phyloP scores from a whole-genome alignment of 2,329 filamentous ascomycete species.

The Pestalotiopsis sp. region DNA sequence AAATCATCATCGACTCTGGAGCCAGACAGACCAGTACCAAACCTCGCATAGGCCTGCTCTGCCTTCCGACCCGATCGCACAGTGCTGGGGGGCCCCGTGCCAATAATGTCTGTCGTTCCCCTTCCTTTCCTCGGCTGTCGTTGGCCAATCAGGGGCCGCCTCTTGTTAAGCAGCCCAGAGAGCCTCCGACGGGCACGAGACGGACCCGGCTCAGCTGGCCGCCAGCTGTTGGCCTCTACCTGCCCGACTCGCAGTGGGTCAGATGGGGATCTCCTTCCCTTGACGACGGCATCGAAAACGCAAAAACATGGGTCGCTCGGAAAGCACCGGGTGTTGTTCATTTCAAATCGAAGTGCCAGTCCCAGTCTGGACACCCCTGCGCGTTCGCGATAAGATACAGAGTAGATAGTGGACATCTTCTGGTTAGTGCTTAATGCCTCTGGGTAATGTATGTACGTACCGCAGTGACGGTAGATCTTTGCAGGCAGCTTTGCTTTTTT shows the following conservation, averaged over 20 bases:
- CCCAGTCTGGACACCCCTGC: background rate
- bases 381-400: background rate
- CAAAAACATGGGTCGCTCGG: constrained; percentile 4
- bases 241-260: background rate
- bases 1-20: constrained; percentile 12
- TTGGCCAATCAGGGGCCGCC: constrained; percentile 9
- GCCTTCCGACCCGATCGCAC: constrained; percentile 10
- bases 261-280: background rate
- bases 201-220: background rate
- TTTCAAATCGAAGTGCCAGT: background rate
- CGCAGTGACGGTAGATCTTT: background rate
- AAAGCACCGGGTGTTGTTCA: constrained; percentile 12
- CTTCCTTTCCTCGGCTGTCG: constrained; percentile 12
- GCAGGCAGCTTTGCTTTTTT: background rate
- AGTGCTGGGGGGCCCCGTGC: constrained; percentile 3
- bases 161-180: constrained; percentile 8
- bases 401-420: background rate
- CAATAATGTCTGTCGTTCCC: background rate
- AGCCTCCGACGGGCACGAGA: background rate
- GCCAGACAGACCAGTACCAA: background rate
- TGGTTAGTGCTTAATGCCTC: background rate
- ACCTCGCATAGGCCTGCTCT: background rate
- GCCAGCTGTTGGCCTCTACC: background rate
- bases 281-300: background rate
- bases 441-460: background rate